These are phyloP conservation scores for Bonnemaisonia californica DNA, from an alignment of 31 red algal genomes.

Conservation along the genomic window DNA sequence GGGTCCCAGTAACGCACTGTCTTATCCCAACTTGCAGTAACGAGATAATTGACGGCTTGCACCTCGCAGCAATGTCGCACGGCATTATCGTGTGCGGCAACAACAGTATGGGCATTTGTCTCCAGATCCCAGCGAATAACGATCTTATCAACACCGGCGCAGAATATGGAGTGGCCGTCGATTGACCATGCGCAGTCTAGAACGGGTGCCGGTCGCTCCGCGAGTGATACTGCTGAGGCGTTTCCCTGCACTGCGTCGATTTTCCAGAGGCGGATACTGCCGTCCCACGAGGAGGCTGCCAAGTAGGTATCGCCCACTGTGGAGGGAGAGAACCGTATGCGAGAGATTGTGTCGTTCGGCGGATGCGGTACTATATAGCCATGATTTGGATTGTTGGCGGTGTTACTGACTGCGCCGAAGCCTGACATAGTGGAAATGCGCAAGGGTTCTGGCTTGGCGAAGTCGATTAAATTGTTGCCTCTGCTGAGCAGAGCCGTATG, in stretches of 20 bases:
- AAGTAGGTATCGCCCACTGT: slow-evolving; percentile 53
- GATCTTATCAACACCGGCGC: slow-evolving; percentile 52
- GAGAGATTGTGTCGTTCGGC: slow-evolving; percentile 82
- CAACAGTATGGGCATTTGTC: slow-evolving; percentile 14
- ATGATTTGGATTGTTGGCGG: neutral
- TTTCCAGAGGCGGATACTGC: slow-evolving; percentile 84
- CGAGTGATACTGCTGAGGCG: slow-evolving; percentile 55
- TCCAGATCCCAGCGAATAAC: slow-evolving; percentile 61
- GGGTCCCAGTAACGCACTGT: slow-evolving; percentile 88
- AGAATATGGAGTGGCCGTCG: slow-evolving; percentile 50
- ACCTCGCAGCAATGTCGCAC: slow-evolving; percentile 56
- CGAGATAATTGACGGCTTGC: slow-evolving; percentile 41
- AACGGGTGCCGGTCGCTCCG: slow-evolving; percentile 29
- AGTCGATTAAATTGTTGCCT: no score
- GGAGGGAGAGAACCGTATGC: slow-evolving; percentile 77
- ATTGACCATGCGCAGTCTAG: slow-evolving; percentile 67
- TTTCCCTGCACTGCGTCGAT: slow-evolving; percentile 42
- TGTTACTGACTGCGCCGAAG: neutral
- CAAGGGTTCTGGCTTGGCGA: no score
- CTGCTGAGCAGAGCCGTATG: no score
- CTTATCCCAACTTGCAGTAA: slow-evolving; percentile 83
- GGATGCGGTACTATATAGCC: slow-evolving; percentile 21
- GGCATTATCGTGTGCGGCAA: slow-evolving; percentile 76
- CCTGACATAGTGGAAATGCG: no score
- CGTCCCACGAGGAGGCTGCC: slow-evolving; percentile 91